phyloP scores from a whole-genome alignment of 371 early-diverging fungal genomes.

The Syncephalastrum sp. region DNA sequence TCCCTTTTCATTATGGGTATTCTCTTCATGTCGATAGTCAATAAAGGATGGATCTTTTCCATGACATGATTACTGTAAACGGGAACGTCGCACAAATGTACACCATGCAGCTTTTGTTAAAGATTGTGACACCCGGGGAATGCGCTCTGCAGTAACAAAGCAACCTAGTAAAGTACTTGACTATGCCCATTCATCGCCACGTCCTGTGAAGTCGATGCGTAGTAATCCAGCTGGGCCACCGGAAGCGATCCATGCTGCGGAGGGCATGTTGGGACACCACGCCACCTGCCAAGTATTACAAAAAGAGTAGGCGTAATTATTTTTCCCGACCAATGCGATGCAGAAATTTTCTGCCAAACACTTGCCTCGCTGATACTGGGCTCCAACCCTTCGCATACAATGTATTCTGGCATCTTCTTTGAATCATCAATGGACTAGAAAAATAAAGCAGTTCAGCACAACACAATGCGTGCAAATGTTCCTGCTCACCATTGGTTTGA shows the following conservation, averaged over 20 bases:
- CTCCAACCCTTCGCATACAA: neutral
- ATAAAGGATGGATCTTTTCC: no score
- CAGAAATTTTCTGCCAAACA: neutral
- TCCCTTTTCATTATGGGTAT: no score
- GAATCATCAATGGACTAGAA: conserved; percentile 4
- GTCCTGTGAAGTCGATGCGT: conserved; percentile 22
- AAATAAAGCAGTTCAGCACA: neutral
- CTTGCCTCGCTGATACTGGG: conserved; percentile 1
- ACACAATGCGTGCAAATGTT: neutral
- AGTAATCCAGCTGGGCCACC: conserved; percentile 18
- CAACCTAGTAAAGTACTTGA: no score
- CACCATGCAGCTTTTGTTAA: no score
- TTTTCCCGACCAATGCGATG: neutral
- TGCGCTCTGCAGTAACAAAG: no score
- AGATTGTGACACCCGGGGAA: no score
- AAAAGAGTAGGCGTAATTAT: neutral
- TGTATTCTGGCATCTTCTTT: neutral
- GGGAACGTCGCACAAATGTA: no score
- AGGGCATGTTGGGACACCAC: conserved; percentile 18
- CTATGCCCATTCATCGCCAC: conserved; percentile 16
- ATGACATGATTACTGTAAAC: no score
- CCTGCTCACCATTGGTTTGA: conserved; percentile 13
- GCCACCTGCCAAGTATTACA: conserved; percentile 3
- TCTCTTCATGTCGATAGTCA: no score
- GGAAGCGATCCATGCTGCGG: conserved; percentile 15